Evolutionary conservation across 257 asterid genomes (phyloP).

Genomic region (Solanum chaucha): DNA sequence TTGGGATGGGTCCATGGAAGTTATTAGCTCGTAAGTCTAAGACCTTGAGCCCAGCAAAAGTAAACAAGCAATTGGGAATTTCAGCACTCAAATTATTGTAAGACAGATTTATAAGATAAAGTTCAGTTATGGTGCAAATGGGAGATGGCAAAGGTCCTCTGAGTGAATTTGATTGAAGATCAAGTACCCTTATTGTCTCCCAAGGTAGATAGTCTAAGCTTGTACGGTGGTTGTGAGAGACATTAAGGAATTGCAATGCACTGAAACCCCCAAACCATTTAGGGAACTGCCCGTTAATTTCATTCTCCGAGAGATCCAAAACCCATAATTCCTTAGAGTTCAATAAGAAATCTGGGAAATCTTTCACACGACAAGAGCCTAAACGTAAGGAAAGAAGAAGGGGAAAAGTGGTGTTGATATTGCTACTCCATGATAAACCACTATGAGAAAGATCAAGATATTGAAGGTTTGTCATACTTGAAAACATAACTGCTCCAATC

Average conservation of each 20-base stretch:
- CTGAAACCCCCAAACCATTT: background rate
- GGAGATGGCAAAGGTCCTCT: no score
- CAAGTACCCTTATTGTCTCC: background rate
- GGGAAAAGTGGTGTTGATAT: no score
- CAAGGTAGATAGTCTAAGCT: background rate
- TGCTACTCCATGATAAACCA: background rate
- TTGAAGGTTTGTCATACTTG: background rate
- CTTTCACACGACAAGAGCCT: no score
- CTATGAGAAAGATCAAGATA: background rate
- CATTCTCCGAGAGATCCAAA: no score
- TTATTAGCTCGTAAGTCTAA: background rate
- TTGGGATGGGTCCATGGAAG: background rate
- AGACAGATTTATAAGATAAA: no score
- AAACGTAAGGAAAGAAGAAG: rapidly evolving
- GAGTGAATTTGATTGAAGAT: no score
- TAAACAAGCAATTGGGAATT: background rate
- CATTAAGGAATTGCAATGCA: background rate
- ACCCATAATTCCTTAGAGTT: no score
- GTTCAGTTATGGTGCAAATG: no score
- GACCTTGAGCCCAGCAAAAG: rapidly evolving
- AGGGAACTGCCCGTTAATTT: no score
- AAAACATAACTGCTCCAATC: background rate
- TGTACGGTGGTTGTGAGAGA: background rate
- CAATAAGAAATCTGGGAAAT: no score
- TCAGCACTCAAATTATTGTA: no score